Evolutionary conservation across 2,329 filamentous ascomycete species (phyloP).

Genomic region (Fusarium azukiicola): DNA sequence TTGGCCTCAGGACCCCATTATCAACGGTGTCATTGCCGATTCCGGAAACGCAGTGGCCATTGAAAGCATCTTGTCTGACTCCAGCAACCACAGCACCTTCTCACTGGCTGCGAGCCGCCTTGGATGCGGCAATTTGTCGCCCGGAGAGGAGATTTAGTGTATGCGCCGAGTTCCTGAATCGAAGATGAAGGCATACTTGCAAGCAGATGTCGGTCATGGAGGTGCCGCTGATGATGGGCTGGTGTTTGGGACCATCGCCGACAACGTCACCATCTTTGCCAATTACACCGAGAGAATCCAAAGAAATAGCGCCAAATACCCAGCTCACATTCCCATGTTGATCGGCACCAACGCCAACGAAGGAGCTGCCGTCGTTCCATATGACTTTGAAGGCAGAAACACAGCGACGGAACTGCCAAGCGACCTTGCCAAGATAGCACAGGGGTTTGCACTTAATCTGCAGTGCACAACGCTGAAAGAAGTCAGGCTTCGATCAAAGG

Average conservation of each 20-base stretch:
- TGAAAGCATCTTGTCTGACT: conserved; percentile 21
- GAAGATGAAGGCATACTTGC: conserved; percentile 36
- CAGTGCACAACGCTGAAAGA: conserved; percentile 46
- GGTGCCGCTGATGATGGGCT: conserved; percentile 44
- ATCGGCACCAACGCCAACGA: conserved; percentile 47
- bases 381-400: conserved; percentile 33
- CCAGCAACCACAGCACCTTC: conserved; percentile 36
- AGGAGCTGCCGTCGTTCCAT: conserved; percentile 42
- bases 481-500: conserved; percentile 24
- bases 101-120: conserved; percentile 28
- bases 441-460: conserved; percentile 34
- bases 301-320: background rate
- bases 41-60: conserved; percentile 45
- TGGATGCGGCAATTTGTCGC: conserved; percentile 13
- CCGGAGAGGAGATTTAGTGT: conserved; percentile 30
- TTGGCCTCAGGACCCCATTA: conserved; percentile 35
- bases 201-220: conserved; percentile 34
- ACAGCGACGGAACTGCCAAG: conserved; percentile 38
- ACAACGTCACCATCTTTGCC: conserved; percentile 39
- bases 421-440: conserved; percentile 18
- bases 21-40: conserved; percentile 44
- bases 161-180: conserved; percentile 33
- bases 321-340: conserved; percentile 24
- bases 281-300: conserved; percentile 34
- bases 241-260: conserved; percentile 27